Base-by-base conservation (phyloP, 1,284 basidiomycete species). In the Ganoderma meredithae region DNA sequence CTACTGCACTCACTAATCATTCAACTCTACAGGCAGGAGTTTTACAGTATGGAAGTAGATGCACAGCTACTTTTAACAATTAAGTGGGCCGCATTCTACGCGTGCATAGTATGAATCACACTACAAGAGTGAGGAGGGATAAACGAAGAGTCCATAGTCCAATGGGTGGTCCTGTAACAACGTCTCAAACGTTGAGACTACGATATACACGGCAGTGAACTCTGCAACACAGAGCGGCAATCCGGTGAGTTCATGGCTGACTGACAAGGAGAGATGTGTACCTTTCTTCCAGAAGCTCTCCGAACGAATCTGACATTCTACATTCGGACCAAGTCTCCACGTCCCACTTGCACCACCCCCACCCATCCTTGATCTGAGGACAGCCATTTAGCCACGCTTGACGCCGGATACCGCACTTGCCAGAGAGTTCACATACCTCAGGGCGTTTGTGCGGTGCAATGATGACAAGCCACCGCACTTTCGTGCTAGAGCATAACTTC, bases 381-480 rank as follows among this genome's bases (percentile, higher is more conserved):
- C 36, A 68, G 47, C 17, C 56, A 27, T 65, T 22, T 4, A 60
- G 12, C 31, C 39, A 40, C 25, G 39, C 13, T 13, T 36, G 22
- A 69, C 58, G 22, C 56, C 47, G 58, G 27, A 40, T 31, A 36
- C 22, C 61, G 7, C 27, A 9, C 33, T 25, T 39, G 25, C 27
- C 17, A 17, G 5, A 47, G 15, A 62, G 36, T 39, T 10, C 7
- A 13, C 61, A 52, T 33, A 90, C 90, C 79, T 92, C 90, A 22
- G 91, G 91, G 73, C 88, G 91, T 77, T 93, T 92, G 77, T 93
- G 91, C 15, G 91, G 91, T 1, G 90, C 90, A 27, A 92, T 79
- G 19, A 93, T 83, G 39, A 91, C 83, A 13, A 93, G 81, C 90
- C 90, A 93, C 43, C 78, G 77, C 3, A 84, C 83, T 73, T 88